These are phyloP conservation scores for Aphanomyces euteiches DNA, from an alignment of 352 stramenopile species.

Conservation along the genomic window DNA sequence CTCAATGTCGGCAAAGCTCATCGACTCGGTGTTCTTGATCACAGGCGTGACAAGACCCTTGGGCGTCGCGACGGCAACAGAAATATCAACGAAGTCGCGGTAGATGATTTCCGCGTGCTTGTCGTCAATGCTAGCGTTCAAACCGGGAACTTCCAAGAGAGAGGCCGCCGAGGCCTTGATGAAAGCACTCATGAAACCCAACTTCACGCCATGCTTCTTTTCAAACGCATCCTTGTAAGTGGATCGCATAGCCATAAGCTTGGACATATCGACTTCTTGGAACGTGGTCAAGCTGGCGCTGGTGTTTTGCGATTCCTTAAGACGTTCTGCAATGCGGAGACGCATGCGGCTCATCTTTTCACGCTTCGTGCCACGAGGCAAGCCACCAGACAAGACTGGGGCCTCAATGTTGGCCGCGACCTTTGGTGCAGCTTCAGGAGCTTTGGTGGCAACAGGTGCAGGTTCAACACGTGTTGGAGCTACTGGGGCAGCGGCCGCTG, in stretches of 20 bases:
- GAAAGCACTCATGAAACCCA: constrained; percentile 99
- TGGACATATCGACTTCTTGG: constrained; percentile 98
- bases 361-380: constrained; percentile 50
- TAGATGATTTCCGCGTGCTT: constrained; percentile 98
- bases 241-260: constrained; percentile 92
- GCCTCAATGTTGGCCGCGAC: constrained; percentile 31
- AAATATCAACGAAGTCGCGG: constrained; percentile 98
- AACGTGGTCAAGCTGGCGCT: constrained; percentile 98
- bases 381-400: constrained; percentile 49
- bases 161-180: constrained; percentile 94
- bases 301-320: constrained; percentile 99
- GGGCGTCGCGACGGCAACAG: constrained; percentile 95
- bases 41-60: constrained; percentile 98
- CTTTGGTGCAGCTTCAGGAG: constrained; percentile 33
- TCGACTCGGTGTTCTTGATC: constrained; percentile 95
- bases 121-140: constrained; percentile 99
- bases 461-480: constrained; percentile 17
- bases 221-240: constrained; percentile 96
- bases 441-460: constrained; percentile 22
- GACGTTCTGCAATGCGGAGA: constrained; percentile 92
- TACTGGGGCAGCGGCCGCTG: constrained; percentile 34
- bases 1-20: constrained; percentile 98
- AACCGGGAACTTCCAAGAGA: constrained; percentile 90
- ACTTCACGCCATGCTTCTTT: constrained; percentile 97
- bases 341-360: constrained; percentile 99